These are phyloP conservation scores for Globisporangium viniferum DNA, from an alignment of 352 stramenopile species.

Conservation along the genomic window DNA sequence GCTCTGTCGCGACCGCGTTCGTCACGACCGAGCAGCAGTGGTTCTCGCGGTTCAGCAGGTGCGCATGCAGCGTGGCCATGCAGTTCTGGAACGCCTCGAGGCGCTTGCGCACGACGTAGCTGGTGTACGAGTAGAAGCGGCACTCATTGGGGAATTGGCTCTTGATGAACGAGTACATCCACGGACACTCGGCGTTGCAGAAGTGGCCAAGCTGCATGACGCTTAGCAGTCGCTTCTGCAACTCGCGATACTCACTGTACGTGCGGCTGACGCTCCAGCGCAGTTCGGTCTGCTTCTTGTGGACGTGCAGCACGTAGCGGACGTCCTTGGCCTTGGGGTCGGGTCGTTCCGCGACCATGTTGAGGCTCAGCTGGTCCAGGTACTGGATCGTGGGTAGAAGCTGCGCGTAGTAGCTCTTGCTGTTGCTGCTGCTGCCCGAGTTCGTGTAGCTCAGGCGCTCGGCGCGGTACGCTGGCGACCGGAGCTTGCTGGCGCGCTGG, in stretches of 20 bases:
- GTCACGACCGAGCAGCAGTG: slow-evolving; percentile 34
- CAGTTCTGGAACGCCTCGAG: slow-evolving; percentile 32
- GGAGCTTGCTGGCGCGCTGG: neutral
- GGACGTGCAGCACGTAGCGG: slow-evolving; percentile 2
- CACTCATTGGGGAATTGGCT: slow-evolving; percentile 35
- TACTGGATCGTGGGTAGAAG: neutral
- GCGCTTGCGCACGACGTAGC: slow-evolving; percentile 26
- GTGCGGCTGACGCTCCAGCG: slow-evolving; percentile 2
- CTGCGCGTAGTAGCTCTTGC: neutral
- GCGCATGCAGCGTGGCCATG: slow-evolving; percentile 34
- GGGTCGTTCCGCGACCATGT: neutral
- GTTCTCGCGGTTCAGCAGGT: slow-evolving; percentile 38
- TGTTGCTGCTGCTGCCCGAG: neutral
- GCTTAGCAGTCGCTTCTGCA: slow-evolving; percentile 30
- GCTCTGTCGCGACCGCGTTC: slow-evolving; percentile 22
- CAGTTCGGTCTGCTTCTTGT: neutral
- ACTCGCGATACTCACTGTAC: slow-evolving; percentile 30
- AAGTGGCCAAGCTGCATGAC: slow-evolving; percentile 54
- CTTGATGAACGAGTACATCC: slow-evolving; percentile 46
- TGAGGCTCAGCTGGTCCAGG: slow-evolving; percentile 2
- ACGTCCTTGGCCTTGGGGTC: neutral
- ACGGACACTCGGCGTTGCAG: slow-evolving; percentile 47
- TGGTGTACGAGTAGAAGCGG: slow-evolving; percentile 19
- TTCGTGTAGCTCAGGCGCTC: slow-evolving; percentile 5
- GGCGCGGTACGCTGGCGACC: slow-evolving; percentile 1